Evolutionary conservation across 106 monocot genomes (phyloP), one percentile per base, ranked within the genome.

Genomic region (Dendrobium catenatum): DNA sequence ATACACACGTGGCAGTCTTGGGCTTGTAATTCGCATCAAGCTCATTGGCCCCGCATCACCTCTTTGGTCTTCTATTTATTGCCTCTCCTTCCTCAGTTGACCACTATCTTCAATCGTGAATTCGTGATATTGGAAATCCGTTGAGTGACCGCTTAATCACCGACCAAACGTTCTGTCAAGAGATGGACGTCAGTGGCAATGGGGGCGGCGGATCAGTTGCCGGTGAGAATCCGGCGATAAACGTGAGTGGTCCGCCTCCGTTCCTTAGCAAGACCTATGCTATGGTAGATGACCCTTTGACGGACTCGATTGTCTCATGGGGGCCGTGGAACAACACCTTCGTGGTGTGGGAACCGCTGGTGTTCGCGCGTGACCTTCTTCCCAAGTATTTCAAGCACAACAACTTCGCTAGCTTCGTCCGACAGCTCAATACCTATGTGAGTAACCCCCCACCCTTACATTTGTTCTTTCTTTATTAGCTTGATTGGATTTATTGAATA

Each of bases 381-480:
- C 68, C 68, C 68, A 68, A 68, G 26, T 88, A 86, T 76, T 94
- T 94, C 94, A 93, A 93, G 83, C 93, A 93, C 85, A 79, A 64
- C 80, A 90, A 93, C 80, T 93, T 93, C 88, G 90, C 93, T 85
- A 90, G 88, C 88, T 93, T 93, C 86, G 79, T 93, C 77, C 88
- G 90, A 26, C 93, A 93, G 86, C 93, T 93, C 82, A 90, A 93
- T 29, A 90, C 88, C 42, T 93, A 93, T 79, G 91, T 91, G 58
- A 58, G 58, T 19, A 58, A 11, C 18, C 18, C 2, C 20, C 3
- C 46, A 7, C 17, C 2, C 58, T 18, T 58, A 0, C 0, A 0
- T 58, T 20, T 4, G 18, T 58, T 58, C 18, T 20, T 58, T 18
- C 20, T 58, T 56, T 56, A 56, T 17, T 56, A 17, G 13, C 56